Evolutionary conservation across 2,329 filamentous ascomycete genomes (phyloP).

Genomic region (Botrytis byssoidea): DNA sequence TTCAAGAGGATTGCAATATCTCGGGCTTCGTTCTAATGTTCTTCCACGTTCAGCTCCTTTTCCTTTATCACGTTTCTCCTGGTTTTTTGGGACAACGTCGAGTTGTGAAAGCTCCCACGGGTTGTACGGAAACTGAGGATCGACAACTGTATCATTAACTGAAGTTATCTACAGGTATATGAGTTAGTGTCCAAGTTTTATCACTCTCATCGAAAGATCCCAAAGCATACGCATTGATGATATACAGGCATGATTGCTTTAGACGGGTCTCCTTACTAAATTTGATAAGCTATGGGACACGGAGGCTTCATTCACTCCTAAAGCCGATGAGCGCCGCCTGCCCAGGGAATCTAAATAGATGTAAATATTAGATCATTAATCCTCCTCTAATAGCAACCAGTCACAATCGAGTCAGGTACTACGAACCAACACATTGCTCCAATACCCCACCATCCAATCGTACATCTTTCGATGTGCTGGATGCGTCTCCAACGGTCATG

Average conservation of each 20-base stretch:
- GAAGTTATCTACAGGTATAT: background rate
- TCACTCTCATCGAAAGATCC: background rate
- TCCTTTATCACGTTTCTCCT: slow-evolving; percentile 19
- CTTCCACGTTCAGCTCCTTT: slow-evolving; percentile 32
- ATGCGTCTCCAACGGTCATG: slow-evolving; percentile 34
- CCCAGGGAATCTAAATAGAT: background rate
- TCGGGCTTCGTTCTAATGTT: slow-evolving; percentile 26
- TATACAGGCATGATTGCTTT: background rate
- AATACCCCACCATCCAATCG: slow-evolving; percentile 7
- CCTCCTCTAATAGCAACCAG: background rate
- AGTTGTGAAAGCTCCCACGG: slow-evolving; percentile 14
- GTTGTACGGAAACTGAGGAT: background rate
- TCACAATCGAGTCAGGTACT: background rate
- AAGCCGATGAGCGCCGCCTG: background rate
- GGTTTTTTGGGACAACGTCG: background rate
- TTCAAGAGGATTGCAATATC: slow-evolving; percentile 31
- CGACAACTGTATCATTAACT: background rate
- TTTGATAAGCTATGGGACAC: background rate
- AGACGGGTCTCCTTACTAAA: background rate
- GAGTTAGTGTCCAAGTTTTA: background rate
- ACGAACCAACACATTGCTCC: background rate
- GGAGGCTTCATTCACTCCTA: background rate
- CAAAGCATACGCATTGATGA: background rate
- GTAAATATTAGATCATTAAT: background rate
- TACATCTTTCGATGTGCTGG: slow-evolving; percentile 14